These are phyloP conservation scores for Elsinoe ampelina DNA, from an alignment of 2,329 filamentous ascomycete genomes.

Conservation along the genomic window DNA sequence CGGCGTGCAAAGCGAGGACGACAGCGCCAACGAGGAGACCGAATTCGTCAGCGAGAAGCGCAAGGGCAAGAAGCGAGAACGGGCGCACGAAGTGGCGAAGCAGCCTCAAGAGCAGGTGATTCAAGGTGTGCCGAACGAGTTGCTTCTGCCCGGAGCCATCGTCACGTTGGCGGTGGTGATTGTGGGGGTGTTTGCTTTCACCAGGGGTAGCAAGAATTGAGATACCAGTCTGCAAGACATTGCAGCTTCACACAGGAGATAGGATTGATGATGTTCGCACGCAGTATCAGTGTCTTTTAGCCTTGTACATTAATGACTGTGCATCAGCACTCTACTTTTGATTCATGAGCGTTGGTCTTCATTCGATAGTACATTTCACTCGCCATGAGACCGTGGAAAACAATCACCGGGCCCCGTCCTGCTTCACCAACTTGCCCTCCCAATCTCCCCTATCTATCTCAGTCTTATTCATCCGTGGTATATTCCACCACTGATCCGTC, in stretches of 20 bases:
- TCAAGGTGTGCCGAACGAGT: slow-evolving; percentile 83
- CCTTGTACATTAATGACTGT: too few relatives aligned
- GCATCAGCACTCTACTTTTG: background rate
- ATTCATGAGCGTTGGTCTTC: background rate
- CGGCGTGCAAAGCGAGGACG: slow-evolving; percentile 44
- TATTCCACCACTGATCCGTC: background rate
- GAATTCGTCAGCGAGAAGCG: slow-evolving; percentile 33
- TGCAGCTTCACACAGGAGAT: background rate
- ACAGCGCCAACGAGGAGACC: slow-evolving; percentile 39
- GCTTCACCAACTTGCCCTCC: too few relatives aligned
- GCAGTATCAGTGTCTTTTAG: background rate
- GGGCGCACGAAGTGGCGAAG: slow-evolving; percentile 27
- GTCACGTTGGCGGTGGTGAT: slow-evolving; percentile 93
- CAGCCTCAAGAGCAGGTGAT: slow-evolving; percentile 68
- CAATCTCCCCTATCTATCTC: too few relatives aligned
- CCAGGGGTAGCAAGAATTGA: slow-evolving; percentile 12
- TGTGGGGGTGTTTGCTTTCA: slow-evolving; percentile 82
- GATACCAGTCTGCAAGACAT: background rate
- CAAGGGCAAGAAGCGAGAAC: slow-evolving; percentile 22
- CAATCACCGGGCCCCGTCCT: background rate
- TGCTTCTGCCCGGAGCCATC: slow-evolving; percentile 86
- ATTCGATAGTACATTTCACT: background rate
- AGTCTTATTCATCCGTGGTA: background rate
- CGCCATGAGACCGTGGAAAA: too few relatives aligned
- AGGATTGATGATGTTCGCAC: background rate